A percentile compares a stretch with the other conserved stretches of the same genome.
These are phyloP conservation scores for Pelagophyceae sp. DNA, from an alignment of 352 stramenopile genomes.

Conservation along the genomic window DNA sequence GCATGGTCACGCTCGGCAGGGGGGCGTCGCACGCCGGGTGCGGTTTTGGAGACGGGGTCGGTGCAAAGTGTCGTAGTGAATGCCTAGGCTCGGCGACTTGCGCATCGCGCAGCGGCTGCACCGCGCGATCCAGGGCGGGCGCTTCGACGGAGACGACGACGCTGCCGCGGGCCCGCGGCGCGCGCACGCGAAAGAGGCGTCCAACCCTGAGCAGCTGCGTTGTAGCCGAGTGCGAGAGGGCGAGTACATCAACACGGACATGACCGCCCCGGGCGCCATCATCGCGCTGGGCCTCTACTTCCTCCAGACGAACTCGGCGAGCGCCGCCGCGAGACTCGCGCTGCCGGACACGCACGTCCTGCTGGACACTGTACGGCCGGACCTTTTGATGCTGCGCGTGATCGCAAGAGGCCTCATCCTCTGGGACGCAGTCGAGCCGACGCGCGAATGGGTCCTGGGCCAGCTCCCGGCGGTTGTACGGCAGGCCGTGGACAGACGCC, in stretches of 20 bases:
- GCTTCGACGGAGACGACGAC: constrained; percentile 15
- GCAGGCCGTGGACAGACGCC: constrained; percentile 21
- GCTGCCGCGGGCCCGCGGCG: background rate
- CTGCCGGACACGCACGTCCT: constrained; percentile 87
- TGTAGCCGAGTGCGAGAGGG: constrained; percentile 62
- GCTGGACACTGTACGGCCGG: constrained; percentile 87
- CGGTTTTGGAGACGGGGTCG: too few relatives aligned
- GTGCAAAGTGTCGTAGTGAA: too few relatives aligned
- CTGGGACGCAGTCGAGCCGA: constrained; percentile 82
- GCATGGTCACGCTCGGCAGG: constrained; percentile 82
- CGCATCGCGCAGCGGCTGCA: constrained; percentile 91
- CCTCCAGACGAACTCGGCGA: constrained; percentile 21
- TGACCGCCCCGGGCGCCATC: constrained; percentile 81
- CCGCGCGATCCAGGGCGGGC: constrained; percentile 51
- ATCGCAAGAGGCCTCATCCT: constrained; percentile 85
- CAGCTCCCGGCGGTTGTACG: constrained; percentile 55
- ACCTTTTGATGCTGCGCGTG: constrained; percentile 85
- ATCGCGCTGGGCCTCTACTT: constrained; percentile 76
- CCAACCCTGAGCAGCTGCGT: constrained; percentile 36
- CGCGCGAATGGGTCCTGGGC: constrained; percentile 73
- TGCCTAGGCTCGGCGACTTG: constrained; percentile 84
- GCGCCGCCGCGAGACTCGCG: constrained; percentile 58
- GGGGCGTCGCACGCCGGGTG: constrained; percentile 61
- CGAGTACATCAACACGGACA: constrained; percentile 85
- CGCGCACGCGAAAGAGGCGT: background rate